Evolutionary conservation across 2,329 filamentous ascomycete genomes (phyloP).

Genomic region (Gliomastix tumulicola): DNA sequence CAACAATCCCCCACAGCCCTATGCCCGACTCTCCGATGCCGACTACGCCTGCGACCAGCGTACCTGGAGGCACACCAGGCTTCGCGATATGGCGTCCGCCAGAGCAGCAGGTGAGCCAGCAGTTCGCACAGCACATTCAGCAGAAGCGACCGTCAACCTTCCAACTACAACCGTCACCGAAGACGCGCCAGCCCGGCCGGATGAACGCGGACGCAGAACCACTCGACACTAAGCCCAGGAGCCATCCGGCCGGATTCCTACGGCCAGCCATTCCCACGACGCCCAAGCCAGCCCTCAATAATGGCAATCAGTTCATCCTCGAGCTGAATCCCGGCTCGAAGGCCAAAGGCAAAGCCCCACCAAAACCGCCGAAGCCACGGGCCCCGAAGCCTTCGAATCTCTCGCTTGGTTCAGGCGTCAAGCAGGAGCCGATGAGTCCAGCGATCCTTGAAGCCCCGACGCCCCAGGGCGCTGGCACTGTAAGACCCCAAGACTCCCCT

Average conservation of each 20-base stretch:
- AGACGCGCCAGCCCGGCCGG: too few species aligned
- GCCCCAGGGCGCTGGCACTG: too few species aligned
- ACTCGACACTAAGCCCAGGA: slow-evolving; percentile 1
- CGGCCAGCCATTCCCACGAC: slow-evolving; percentile 30
- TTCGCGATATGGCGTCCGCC: slow-evolving; percentile 29
- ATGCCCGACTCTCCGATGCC: slow-evolving; percentile 2
- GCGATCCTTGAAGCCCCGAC: neutral
- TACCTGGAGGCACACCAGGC: slow-evolving; percentile 17
- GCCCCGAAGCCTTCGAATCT: slow-evolving; percentile 7
- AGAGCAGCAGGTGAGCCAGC: slow-evolving; percentile 10
- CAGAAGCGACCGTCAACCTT: slow-evolving; percentile 5
- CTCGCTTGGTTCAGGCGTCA: slow-evolving; percentile 1
- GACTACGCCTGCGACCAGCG: slow-evolving; percentile 1
- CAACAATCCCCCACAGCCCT: neutral
- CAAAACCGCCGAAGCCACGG: slow-evolving; percentile 21
- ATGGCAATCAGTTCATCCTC: slow-evolving; percentile 25
- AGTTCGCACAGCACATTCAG: slow-evolving; percentile 5
- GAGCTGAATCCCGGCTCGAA: slow-evolving; percentile 23
- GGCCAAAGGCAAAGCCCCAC: slow-evolving; percentile 24
- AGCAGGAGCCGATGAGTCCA: slow-evolving; percentile 3
- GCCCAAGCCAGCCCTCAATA: slow-evolving; percentile 26
- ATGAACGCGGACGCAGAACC: too few species aligned
- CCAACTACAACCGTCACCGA: slow-evolving; percentile 1
- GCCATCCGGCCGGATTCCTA: slow-evolving; percentile 18
- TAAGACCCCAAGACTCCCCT: too few species aligned